Base-by-base conservation (phyloP, 306 rosid species). In the Ormosia emarginata region DNA sequence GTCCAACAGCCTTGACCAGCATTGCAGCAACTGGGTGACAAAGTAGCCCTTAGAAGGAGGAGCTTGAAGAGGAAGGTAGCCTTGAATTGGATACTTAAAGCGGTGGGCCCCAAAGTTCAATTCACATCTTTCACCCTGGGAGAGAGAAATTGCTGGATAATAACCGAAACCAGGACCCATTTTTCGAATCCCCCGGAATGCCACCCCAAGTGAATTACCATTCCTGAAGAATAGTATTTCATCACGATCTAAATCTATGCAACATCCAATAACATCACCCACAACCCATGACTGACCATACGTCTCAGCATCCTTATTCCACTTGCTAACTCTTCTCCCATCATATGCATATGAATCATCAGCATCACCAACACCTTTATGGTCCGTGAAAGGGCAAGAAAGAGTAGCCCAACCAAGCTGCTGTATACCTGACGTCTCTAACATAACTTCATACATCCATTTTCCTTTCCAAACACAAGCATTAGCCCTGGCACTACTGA, bases 331-430 rank as follows among this genome's bases (percentile, higher is more conserved):
- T 81, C 98, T 93, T 79, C 89, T 91, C 79, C 99, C 99, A 85
- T 95, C 99, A 85, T 90, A 95, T n/a, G 99, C 99, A 83, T 95
- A 95, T 0, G 98, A 95, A 87, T 92, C 99, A 8, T 91, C 98
- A 8, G 92, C 92, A 78, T 95, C 99, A 52, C 99, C 99, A 49
- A 95, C 99, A 83, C 97, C 99, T 89, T 93, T 83, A 14, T 92
- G 94, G 61, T 93, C 92, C 57, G 94, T 90, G 84, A 95, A 95
- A 74, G 94, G 98, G 74, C 94, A 95, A 76, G 97, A 89, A 86
- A 88, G 78, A 82, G 98, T 93, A 33, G 97, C 98, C 99, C 99
- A 95, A 63, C 99, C 99, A 86, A 95, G 90, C 86, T 95, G 98
- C 75, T 93, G 98, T 85, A 93, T 85, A 56, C 99, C 99, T n/a